Conservation (phyloP, 139 green algal genomes). For the Yamagishiella unicocca region DNA sequence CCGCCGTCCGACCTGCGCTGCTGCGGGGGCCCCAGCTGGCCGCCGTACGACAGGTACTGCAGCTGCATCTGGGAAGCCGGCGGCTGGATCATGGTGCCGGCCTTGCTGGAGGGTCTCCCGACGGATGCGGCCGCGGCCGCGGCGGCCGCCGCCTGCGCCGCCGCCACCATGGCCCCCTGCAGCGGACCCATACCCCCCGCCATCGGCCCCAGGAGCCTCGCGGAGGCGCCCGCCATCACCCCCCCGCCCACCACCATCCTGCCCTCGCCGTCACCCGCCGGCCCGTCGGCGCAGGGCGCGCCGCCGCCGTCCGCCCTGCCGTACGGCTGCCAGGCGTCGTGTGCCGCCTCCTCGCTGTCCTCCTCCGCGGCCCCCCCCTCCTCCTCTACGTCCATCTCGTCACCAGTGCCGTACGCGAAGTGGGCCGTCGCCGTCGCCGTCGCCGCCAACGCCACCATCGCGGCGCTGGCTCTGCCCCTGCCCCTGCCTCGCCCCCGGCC, state of each 20-base stretch:
- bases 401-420: neutral
- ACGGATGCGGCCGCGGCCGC: neutral
- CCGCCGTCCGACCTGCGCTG: constrained; percentile 1
- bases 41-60: constrained; percentile 3
- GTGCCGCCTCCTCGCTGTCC: neutral
- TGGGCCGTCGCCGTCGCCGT: neutral
- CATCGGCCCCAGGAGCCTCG: neutral
- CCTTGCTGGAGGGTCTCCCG: no score
- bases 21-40: neutral
- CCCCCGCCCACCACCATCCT: neutral
- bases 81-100: neutral
- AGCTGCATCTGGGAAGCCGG: neutral
- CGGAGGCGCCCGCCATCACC: neutral
- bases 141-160: neutral
- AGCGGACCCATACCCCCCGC: neutral
- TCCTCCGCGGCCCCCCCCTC: neutral
- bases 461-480: neutral
- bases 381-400: neutral
- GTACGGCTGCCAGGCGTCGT: neutral
- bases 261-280: no score
- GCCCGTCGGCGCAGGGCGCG: no score
- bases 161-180: constrained; percentile 15
- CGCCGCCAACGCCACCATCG: neutral
- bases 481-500: neutral
- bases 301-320: neutral